Evolutionary conservation across 495 filamentous ascomycete genomes (phyloP).

Genomic region (Neurospora terricola): DNA sequence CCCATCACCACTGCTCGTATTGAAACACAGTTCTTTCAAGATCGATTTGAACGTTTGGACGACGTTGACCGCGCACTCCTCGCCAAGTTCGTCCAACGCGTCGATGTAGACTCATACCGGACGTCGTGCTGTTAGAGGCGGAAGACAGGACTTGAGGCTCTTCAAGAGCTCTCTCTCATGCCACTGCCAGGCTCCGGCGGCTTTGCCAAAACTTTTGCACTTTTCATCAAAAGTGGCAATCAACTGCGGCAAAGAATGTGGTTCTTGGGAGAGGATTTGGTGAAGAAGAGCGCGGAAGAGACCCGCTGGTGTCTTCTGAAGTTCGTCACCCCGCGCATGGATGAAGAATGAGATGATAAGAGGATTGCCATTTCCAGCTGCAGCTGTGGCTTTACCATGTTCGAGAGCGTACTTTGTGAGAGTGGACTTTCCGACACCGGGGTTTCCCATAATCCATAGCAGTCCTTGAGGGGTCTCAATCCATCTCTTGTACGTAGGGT

Average conservation of each 20-base stretch:
- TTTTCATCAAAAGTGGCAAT: constrained; percentile 7
- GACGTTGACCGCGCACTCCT: constrained; percentile 14
- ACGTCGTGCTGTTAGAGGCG: not conserved
- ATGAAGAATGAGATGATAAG: constrained; percentile 29
- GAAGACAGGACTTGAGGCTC: constrained; percentile 4
- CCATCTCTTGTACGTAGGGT: constrained; percentile 25
- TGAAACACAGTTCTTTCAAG: no score
- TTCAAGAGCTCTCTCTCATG: constrained; percentile 10
- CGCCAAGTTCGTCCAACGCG: constrained; percentile 27
- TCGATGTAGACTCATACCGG: constrained; percentile 21
- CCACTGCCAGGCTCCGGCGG: constrained; percentile 18
- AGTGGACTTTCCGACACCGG: constrained; percentile 39
- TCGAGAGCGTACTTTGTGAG: constrained; percentile 25
- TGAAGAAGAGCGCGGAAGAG: constrained; percentile 27
- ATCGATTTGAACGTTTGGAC: constrained; percentile 9
- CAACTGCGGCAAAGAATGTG: constrained; percentile 10
- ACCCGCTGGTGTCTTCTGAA: constrained; percentile 23
- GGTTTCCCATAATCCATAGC: constrained; percentile 41
- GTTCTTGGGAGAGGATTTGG: constrained; percentile 20
- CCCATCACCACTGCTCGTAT: no score
- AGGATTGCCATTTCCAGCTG: not conserved
- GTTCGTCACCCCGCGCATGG: constrained; percentile 21
- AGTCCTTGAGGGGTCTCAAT: constrained; percentile 17
- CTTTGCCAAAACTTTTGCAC: constrained; percentile 6
- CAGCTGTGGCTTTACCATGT: constrained; percentile 1